phyloP scores from a whole-genome alignment of 345 rosid species.

The Eucalyptus shirleyi region DNA sequence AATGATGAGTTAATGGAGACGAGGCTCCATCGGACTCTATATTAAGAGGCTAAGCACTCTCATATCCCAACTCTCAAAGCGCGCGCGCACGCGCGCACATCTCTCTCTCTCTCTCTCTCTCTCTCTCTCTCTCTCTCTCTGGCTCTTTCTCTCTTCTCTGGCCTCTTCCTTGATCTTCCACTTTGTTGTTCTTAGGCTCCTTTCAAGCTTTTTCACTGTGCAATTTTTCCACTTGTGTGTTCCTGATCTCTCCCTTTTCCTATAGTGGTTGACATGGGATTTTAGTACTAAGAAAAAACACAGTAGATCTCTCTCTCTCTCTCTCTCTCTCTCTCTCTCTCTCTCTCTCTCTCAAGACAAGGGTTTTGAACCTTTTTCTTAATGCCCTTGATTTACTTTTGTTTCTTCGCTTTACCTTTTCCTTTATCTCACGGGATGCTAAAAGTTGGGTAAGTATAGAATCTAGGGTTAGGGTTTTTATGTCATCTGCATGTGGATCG shows the following conservation, averaged over 20 bases:
- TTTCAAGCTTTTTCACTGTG: background rate
- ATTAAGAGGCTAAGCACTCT: constrained; percentile 7
- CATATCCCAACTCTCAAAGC: background rate
- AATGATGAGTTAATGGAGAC: background rate
- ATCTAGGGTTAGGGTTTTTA: constrained; percentile 29
- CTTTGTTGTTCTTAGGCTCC: background rate
- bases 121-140: background rate
- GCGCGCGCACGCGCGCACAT: background rate
- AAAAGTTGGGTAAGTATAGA: background rate
- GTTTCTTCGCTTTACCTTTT: background rate
- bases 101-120: background rate
- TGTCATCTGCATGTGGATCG: background rate
- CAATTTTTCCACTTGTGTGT: background rate
- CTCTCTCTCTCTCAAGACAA: background rate
- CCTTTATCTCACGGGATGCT: background rate
- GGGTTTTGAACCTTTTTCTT: background rate
- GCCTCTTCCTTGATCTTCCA: background rate
- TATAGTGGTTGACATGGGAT: background rate
- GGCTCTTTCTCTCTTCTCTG: background rate
- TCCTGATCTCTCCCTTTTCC: background rate
- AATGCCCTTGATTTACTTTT: background rate
- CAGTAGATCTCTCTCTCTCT: background rate
- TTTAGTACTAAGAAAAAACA: background rate
- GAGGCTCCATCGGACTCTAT: background rate
- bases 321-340: background rate